Evolutionary conservation across 1,139 yeast species (phyloP), one percentile per base, ranked within the genome.

Genomic region (Taphrina populina): DNA sequence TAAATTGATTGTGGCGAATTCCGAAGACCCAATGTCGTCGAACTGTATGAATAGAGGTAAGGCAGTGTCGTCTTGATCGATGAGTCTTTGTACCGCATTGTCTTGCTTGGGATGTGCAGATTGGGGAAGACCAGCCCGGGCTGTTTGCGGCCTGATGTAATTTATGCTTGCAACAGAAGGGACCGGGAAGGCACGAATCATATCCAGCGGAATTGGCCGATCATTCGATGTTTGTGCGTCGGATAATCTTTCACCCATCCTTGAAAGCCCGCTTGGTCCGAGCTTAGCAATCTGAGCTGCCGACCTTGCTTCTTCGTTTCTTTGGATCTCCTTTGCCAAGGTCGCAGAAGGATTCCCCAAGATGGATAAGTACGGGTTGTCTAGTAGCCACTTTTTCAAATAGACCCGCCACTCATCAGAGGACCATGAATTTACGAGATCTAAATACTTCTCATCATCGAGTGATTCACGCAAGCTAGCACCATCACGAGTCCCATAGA

Each of bases 111-210:
- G 65, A 3, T 62, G 64, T 47, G 69, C 65, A 20, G 66, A 63
- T 8, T 70, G 66, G 19, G 69, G 64, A 2, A 71, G 51, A 1
- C 65, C 65, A 1, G 76, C 80, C 4, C 73, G 73, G 53, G 81
- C 82, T 0, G 95, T 78, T 23, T 74, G 72, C 0, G 96, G 84
- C 19, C 77, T 66, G 61, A 88, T 86, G 65, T 92, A 88, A 11
- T 78, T 72, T 57, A 92, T 88, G 43, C 78, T 77, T 0, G 83
- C 73, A 1, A 95, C 88, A 64, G 88, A 88, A 3, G 95, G 94
- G 30, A 79, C 77, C 23, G 77, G 77, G 68, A 85, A 87, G 30
- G 73, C 67, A 1, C 76, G 71, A 39, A 92, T 67, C 10, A 88
- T 71, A 1, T 76, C 76, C 6, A 79, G 77, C 0, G 98, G 96